Evolutionary conservation across 139 green algal species (phyloP), one percentile per base, ranked within the genome.

Genomic region (Chlamydomonas urium): DNA sequence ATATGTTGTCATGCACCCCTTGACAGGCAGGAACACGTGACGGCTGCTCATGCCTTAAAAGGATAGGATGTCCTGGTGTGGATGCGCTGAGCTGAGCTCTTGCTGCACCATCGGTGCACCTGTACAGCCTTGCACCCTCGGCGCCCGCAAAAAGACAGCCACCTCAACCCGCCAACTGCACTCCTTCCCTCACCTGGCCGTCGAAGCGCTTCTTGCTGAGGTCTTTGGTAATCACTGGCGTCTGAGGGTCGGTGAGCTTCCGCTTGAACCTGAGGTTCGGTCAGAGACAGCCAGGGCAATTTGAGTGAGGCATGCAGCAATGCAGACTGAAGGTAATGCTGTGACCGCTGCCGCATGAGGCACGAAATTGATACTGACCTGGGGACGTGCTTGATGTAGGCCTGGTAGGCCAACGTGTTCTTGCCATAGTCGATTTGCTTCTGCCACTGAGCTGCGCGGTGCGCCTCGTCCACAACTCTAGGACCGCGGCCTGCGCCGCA

Each of bases 341-440:
- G 42, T 50, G 10, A 50, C 8, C 10, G 14, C 42, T 24, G 42
- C 42, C 3, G 17, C 3, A 8, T 19, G 2, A 37, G 14, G 17
- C 45, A 10, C 14, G 32, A 29, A 47, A 31, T 2, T 31, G 31
- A 42, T 74, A n/a, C 75, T 77, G 57, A 89, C 84, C 75, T 87
- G 26, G 92, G 88, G 6, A 94, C 78, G 3, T 73, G 50, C 57
- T 87, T 21, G 2, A 87, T 23, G 77, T 97, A 97, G 2, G 76
- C 67, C 69, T 88, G 77, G 71, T 97, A 97, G 0, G 86, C 92
- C 10, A 92, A 61, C 2, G 92, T 97, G 82, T 97, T 97, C 70
- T 97, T 97, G 33, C 92, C 92, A 31, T 84, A 90, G 74, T 96
- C 92, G 21, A 97, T 84, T 75, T 97, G 92, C 75, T 95, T 96